Evolutionary conservation across 257 asterid genomes (phyloP).

Genomic region (Sherardia arvensis): DNA sequence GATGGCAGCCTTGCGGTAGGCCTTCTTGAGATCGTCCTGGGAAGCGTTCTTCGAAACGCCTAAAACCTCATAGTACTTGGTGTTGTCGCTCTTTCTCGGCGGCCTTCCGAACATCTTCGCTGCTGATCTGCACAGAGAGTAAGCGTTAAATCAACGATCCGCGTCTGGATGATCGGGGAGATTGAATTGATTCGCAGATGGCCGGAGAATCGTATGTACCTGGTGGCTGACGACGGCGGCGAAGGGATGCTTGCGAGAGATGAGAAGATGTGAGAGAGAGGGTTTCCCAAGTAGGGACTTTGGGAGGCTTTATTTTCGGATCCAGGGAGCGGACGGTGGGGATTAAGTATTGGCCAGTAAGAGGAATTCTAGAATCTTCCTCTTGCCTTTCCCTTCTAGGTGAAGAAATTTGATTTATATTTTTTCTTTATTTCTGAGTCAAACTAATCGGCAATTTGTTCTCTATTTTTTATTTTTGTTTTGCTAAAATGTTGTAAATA

Average conservation of each 20-base stretch:
- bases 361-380: constrained; percentile 13
- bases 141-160: neutral
- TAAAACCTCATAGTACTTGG: constrained; percentile 67
- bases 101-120: constrained; percentile 63
- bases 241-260: constrained; percentile 6
- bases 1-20: constrained; percentile 70
- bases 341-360: constrained; percentile 20
- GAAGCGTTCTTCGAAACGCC: constrained; percentile 66
- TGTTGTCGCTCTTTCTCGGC: constrained; percentile 68
- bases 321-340: constrained; percentile 26
- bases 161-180: neutral
- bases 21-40: constrained; percentile 71
- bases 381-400: neutral
- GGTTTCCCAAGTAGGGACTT: constrained; percentile 4
- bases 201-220: neutral
- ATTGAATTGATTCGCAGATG: neutral
- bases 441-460: too few relatives aligned
- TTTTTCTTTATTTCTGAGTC: neutral
- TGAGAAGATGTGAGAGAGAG: constrained; percentile 1
- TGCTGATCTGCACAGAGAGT: neutral
- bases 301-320: constrained; percentile 19
- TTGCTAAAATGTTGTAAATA: too few relatives aligned
- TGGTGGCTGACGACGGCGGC: neutral
- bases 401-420: neutral
- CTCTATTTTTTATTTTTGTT: too few relatives aligned